Base-by-base conservation (phyloP, 2,329 filamentous ascomycete genomes). In the Cercospora citrullina region DNA sequence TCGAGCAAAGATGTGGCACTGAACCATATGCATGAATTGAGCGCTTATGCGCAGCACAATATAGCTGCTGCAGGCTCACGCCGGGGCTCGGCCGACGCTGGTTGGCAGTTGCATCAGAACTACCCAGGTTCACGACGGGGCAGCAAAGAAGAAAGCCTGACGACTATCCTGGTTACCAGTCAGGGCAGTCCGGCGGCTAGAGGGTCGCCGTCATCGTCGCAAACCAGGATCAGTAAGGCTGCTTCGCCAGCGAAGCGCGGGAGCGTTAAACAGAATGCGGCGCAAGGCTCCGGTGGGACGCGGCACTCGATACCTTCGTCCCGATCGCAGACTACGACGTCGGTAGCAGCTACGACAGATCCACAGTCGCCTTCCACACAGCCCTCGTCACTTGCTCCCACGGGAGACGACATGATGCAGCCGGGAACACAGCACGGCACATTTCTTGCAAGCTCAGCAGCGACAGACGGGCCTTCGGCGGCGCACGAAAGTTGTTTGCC, bases 1-100 rank as follows among this genome's bases (percentile, higher is more conserved):
- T 79, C 77, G 5, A 79, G 77, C 63, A 79, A 79, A 66, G 77
- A 79, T 53, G 77, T 77, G 5, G 77, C 77, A 5, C 72, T 79
- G 8, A 76, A 76, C 57, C 75, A 77, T 31, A 53, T 78, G 36
- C 76, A 78, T 48, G 76, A 78, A 48, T 66, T 73, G 45, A 75
- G 70, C 55, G 69, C 73, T 12, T 73, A 71, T 55, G 72, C 76
- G n/a, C 75, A 78, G 48, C 72, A 73, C 12, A 72, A 68, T 31
- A 60, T 77, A 36, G 71, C 70, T 30, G 45, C 66, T n/a, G 66
- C 75, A 10, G 71, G 70, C 18, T 77, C 76, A 12, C 68, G 78
- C 60, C 70, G 77, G 67, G 77, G 77, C 5, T 78, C 77, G 30
- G 74, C 75, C n/a, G 78, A 80, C 67, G 77, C 77, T 14, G 69